phyloP scores from a whole-genome alignment of 129 eudicot genomes.

The Tagetes erecta region DNA sequence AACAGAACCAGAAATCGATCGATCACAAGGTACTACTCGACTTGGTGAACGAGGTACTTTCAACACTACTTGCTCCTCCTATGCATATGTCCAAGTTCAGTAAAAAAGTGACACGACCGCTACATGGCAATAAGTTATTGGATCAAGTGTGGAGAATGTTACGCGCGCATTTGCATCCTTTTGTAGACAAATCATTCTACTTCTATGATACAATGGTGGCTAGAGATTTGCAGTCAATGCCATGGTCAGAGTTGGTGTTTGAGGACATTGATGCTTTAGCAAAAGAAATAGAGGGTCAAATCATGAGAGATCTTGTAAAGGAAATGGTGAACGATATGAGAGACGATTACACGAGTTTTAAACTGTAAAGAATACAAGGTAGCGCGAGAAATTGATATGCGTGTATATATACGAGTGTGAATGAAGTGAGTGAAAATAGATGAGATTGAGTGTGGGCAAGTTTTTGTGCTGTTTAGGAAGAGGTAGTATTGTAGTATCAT shows the following conservation, averaged over 20 bases:
- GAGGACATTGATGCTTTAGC: slow-evolving; percentile 63
- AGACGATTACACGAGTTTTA: background rate
- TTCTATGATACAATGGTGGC: slow-evolving; percentile 73
- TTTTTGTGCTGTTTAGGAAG: slow-evolving; percentile 30
- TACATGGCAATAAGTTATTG: slow-evolving; percentile 60
- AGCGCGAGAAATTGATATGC: background rate
- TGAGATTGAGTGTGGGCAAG: slow-evolving; percentile 35
- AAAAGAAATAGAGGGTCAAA: slow-evolving; percentile 59
- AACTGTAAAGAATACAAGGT: slow-evolving; percentile 25
- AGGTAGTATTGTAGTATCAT: slow-evolving; percentile 28
- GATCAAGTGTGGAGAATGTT: slow-evolving; percentile 65
- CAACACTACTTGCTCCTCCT: slow-evolving; percentile 59
- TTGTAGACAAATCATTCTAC: slow-evolving; percentile 38
- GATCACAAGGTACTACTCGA: slow-evolving; percentile 69
- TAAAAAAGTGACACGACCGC: slow-evolving; percentile 41
- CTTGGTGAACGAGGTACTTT: slow-evolving; percentile 78
- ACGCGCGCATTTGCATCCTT: slow-evolving; percentile 47
- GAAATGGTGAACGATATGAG: slow-evolving; percentile 66
- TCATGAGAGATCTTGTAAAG: slow-evolving; percentile 58
- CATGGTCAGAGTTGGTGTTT: slow-evolving; percentile 63
- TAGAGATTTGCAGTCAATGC: slow-evolving; percentile 52
- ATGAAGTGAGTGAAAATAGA: slow-evolving; percentile 35
- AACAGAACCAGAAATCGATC: slow-evolving; percentile 20
- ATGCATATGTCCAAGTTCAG: slow-evolving; percentile 44
- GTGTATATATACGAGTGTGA: slow-evolving; percentile 47